Conservation (phyloP, 2,329 filamentous ascomycete species). For the Colletotrichum abscissum region DNA sequence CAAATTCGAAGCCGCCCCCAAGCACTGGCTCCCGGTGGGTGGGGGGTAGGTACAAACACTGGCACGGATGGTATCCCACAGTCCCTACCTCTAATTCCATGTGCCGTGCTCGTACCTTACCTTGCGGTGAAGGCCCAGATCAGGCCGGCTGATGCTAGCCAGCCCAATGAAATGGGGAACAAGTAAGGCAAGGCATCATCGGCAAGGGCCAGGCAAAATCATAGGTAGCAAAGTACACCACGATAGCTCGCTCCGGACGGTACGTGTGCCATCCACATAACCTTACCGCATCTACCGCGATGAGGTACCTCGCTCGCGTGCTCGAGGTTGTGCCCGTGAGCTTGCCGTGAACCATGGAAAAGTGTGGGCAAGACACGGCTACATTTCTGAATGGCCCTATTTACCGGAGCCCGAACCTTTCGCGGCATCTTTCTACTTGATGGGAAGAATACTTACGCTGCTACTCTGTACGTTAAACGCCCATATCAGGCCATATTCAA, state of each 20-base stretch:
- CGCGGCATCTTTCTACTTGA: not conserved
- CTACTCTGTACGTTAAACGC: not conserved
- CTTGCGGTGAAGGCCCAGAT: not conserved
- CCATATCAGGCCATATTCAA: not conserved
- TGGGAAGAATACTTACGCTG: not conserved
- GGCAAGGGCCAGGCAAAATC: too few species aligned
- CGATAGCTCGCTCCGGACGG: not conserved
- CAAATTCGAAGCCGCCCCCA: not conserved
- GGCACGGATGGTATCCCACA: not conserved
- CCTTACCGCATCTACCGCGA: not conserved
- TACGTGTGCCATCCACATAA: not conserved
- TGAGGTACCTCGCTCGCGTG: too few species aligned
- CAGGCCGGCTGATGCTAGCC: not conserved
- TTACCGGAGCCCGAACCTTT: not conserved
- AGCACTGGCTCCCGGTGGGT: not conserved
- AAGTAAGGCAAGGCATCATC: not conserved
- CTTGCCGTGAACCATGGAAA: not conserved
- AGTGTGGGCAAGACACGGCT: not conserved
- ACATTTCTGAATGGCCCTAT: not conserved
- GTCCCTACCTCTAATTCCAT: not conserved
- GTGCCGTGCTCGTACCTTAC: not conserved
- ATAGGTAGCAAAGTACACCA: too few species aligned
- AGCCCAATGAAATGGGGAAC: not conserved
- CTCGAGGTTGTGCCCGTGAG: not conserved
- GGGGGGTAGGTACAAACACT: too few species aligned